phyloP scores from a whole-genome alignment of 768 basidiomycete genomes.

The Gloeophyllum trabeum region DNA sequence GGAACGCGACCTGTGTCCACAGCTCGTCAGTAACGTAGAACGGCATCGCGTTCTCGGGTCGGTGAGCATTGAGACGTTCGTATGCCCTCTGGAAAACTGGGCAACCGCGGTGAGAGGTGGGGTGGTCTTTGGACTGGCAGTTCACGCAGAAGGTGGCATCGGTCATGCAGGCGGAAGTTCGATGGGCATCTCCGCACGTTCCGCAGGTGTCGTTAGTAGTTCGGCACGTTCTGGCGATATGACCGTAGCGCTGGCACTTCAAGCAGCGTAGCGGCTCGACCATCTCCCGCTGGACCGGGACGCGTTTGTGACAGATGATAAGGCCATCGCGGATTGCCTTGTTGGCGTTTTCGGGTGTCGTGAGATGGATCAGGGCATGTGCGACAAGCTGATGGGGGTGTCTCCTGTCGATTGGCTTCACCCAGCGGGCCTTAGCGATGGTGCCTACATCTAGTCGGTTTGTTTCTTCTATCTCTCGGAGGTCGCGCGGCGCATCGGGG shows the following conservation, averaged over 20 bases:
- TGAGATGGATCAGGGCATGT: constrained; percentile 14
- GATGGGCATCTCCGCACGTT: constrained; percentile 10
- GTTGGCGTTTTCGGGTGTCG: constrained; percentile 12
- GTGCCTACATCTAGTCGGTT: neutral
- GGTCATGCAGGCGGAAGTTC: constrained; percentile 12
- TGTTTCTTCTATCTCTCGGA: neutral
- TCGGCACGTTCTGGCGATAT: constrained; percentile 9
- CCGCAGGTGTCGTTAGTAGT: constrained; percentile 7
- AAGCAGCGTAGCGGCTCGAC: constrained; percentile 15
- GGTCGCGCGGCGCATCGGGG: neutral
- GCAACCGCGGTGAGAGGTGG: constrained; percentile 16
- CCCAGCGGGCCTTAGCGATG: constrained; percentile 13
- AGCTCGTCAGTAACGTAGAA: constrained; percentile 5
- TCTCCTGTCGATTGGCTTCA: constrained; percentile 14
- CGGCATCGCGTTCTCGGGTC: constrained; percentile 4
- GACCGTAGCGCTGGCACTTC: constrained; percentile 13
- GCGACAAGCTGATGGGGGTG: constrained; percentile 10
- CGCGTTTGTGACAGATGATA: constrained; percentile 6
- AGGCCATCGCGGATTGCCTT: constrained; percentile 11
- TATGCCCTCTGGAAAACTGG: constrained; percentile 6
- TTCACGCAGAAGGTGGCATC: constrained; percentile 13
- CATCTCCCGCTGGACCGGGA: constrained; percentile 8
- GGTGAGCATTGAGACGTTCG: neutral
- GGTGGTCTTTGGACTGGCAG: constrained; percentile 16
- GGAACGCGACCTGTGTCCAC: too few species aligned